Base-by-base conservation (phyloP, 2,329 filamentous ascomycete species). In the Fusarium acutatum region DNA sequence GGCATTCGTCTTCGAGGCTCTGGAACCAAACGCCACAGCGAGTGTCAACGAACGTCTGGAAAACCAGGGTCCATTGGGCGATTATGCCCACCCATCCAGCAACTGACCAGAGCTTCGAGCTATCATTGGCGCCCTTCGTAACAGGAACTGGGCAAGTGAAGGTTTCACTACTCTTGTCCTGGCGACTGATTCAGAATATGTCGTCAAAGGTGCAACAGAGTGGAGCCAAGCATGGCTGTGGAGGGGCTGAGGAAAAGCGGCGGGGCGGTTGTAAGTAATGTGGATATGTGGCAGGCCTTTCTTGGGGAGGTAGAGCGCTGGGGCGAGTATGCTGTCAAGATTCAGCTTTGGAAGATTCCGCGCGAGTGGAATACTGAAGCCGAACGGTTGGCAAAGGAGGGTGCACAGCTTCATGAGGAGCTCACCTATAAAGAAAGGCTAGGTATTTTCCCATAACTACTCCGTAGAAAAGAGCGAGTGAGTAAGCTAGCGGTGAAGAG, bases 271-370 rank as follows among this genome's bases (percentile, higher is more conserved):
- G 85, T 89, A 50, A 85, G 85, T 75, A 89, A 89, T 67, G 80
- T 76, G 65, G 87, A 90, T 67, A 69, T 90, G 28, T 90, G 88
- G 87, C 79, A 88, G 73, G 69, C 78, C 20, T 76, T 90, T 6
- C 78, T 88, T 15, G 81, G 81, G 1, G 82, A 85, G 59, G 67
- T 83, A 4, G 83, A 86, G 67, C 66, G 70, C 30, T 71, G 57
- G 26, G 30, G 79, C 7, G 71, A 76, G 1, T 0, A 54, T 1
- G 82, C 82, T 0, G 41, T 86, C 30, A 62, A 73, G 12, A 78
- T 88, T n/a, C 35, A 80, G 43, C 84, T 89, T 72, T 89, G 86
- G 87, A 79, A 74, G 53, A 86, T 89, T 38, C 82, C 82, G 6
- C 80, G 83, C 41, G 79, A 83, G 20, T 82, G 72, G 76, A 89